Conservation (phyloP, 352 stramenopile species). For the Phytophthora brassicae region DNA sequence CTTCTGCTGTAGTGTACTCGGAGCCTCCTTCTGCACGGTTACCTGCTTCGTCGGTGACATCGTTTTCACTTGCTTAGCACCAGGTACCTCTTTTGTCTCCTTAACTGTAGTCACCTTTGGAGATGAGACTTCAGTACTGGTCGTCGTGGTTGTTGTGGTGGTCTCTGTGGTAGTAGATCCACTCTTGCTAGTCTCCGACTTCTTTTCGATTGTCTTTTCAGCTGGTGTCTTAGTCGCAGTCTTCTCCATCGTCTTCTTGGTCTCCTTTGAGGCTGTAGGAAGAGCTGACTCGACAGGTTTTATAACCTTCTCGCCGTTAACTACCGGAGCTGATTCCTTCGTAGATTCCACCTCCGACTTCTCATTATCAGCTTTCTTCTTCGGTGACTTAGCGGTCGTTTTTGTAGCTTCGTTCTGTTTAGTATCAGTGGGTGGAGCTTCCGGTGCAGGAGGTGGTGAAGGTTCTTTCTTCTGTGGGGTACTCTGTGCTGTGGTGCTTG, state of each 20-base stretch:
- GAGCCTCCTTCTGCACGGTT: slow-evolving; percentile 8
- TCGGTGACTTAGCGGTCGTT: slow-evolving; percentile 13
- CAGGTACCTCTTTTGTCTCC: slow-evolving; percentile 9
- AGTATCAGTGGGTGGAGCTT: slow-evolving; percentile 8
- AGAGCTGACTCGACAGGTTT: background rate
- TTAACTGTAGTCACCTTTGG: slow-evolving; percentile 15
- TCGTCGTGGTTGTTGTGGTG: slow-evolving; percentile 26
- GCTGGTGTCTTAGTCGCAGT: slow-evolving; percentile 10
- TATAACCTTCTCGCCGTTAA: slow-evolving; percentile 13
- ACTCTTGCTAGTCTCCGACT: slow-evolving; percentile 20
- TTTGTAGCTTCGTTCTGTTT: slow-evolving; percentile 30
- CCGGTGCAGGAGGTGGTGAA: slow-evolving; percentile 5
- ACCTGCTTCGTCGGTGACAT: slow-evolving; percentile 26
- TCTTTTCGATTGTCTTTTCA: slow-evolving; percentile 25
- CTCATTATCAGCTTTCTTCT: slow-evolving; percentile 20
- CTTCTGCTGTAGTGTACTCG: slow-evolving; percentile 27
- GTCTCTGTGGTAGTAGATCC: slow-evolving; percentile 19
- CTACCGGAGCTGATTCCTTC: slow-evolving; percentile 2
- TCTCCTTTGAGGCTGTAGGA: slow-evolving; percentile 1
- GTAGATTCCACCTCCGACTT: slow-evolving; percentile 8
- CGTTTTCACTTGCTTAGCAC: slow-evolving; percentile 18
- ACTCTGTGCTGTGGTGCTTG: slow-evolving; percentile 28
- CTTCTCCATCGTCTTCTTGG: slow-evolving; percentile 7
- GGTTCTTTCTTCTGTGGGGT: slow-evolving; percentile 38
- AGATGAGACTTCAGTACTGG: slow-evolving; percentile 21